A percentile compares a stretch with the other conserved stretches of the same genome.
phyloP scores from a whole-genome alignment of 2,329 filamentous ascomycete species.

The Alternaria viburni region DNA sequence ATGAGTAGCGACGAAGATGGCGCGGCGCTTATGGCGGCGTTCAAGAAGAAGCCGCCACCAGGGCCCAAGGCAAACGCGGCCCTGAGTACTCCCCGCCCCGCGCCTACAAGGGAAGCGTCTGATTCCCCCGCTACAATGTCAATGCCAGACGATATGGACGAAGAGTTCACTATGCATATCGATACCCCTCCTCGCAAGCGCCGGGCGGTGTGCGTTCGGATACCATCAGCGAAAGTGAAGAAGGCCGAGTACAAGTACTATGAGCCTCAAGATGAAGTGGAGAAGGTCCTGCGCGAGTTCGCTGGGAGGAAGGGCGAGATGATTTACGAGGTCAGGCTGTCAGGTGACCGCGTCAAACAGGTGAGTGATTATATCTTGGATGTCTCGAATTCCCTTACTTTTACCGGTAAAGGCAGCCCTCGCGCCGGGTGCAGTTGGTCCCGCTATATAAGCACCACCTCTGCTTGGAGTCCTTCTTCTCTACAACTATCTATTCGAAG shows the following conservation, averaged over 20 bases:
- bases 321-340: slow-evolving; percentile 52
- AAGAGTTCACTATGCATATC: neutral
- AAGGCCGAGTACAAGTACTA: slow-evolving; percentile 44
- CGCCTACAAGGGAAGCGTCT: slow-evolving; percentile 9
- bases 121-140: slow-evolving; percentile 21
- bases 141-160: slow-evolving; percentile 16
- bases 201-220: slow-evolving; percentile 31
- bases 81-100: neutral
- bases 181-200: slow-evolving; percentile 10
- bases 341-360: slow-evolving; percentile 47
- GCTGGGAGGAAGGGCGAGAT: slow-evolving; percentile 35
- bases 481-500: neutral
- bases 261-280: slow-evolving; percentile 43
- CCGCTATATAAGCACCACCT: neutral
- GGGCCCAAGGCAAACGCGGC: neutral
- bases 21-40: slow-evolving; percentile 36
- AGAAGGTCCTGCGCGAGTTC: slow-evolving; percentile 50
- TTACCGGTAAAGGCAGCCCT: slow-evolving; percentile 3
- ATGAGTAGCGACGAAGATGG: slow-evolving; percentile 40
- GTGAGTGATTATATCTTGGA: slow-evolving; percentile 42
- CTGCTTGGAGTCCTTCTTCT: neutral
- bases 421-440: too few relatives aligned
- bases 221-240: slow-evolving; percentile 29
- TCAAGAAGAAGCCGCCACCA: slow-evolving; percentile 18
- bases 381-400: neutral